phyloP scores from a whole-genome alignment of 805 yeast species.

The Saccharomycopsis selenospora region DNA sequence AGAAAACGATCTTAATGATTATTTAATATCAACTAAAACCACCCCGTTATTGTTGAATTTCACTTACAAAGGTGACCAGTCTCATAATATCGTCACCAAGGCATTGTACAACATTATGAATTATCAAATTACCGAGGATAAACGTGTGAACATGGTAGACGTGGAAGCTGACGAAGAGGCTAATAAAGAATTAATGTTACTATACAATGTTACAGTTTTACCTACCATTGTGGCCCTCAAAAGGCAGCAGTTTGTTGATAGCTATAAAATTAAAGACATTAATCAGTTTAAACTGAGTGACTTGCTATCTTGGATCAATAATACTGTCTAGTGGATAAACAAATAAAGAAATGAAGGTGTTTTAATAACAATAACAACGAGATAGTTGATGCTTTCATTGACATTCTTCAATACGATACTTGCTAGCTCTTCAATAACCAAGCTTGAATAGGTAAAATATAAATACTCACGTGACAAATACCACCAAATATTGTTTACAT shows the following conservation, averaged over 20 bases:
- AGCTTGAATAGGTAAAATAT: too few species aligned
- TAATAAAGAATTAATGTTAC: constrained; percentile 46
- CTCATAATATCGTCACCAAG: constrained; percentile 56
- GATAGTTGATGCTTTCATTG: too few species aligned
- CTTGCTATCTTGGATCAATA: constrained; percentile 39
- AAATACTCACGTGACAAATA: too few species aligned
- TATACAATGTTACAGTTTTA: constrained; percentile 37
- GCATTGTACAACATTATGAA: constrained; percentile 48
- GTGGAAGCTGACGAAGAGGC: constrained; percentile 63
- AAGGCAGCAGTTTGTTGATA: constrained; percentile 52
- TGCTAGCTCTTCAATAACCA: too few species aligned
- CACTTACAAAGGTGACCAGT: constrained; percentile 56
- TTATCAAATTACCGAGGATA: constrained; percentile 35
- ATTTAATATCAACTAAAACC: constrained; percentile 39
- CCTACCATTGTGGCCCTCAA: constrained; percentile 64
- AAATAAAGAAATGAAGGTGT: too few species aligned
- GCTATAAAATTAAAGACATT: constrained; percentile 30
- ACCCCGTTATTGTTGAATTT: constrained; percentile 67
- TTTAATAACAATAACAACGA: too few species aligned
- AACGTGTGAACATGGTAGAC: constrained; percentile 56
- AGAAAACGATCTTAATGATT: constrained; percentile 51
- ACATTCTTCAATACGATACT: too few species aligned
- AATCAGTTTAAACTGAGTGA: constrained; percentile 23
- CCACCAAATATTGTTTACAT: too few species aligned
- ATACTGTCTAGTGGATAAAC: too few species aligned